These are phyloP conservation scores for Cichorium intybus DNA, from an alignment of 140 eudicot species.

Conservation along the genomic window DNA sequence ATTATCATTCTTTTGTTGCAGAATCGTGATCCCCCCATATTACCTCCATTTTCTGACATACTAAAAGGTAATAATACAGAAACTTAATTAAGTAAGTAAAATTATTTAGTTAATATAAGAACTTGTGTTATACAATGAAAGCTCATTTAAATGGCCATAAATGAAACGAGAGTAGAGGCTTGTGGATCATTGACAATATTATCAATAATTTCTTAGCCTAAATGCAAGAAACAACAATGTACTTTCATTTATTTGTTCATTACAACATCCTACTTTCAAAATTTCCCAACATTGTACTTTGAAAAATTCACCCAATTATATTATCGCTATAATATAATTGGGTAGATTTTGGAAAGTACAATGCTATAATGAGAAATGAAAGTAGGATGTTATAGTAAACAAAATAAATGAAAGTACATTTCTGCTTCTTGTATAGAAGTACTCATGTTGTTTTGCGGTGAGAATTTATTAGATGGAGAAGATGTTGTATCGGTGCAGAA, in stretches of 20 bases:
- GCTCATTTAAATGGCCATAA: no score
- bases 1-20: conserved; percentile 32
- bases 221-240: no score
- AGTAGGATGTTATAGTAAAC: neutral
- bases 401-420: neutral
- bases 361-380: neutral
- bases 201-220: no score
- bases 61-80: conserved; percentile 59
- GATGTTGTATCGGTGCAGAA: conserved; percentile 55
- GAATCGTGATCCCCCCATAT: conserved; percentile 81
- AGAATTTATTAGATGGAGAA: conserved; percentile 55
- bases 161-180: no score
- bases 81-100: neutral
- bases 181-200: no score
- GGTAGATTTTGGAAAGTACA: neutral
- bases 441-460: conserved; percentile 3
- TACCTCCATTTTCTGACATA: conserved; percentile 77
- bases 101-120: neutral
- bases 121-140: neutral
- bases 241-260: no score
- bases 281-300: neutral
- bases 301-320: neutral
- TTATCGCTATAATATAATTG: no score
- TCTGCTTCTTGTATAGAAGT: neutral
- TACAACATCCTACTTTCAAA: no score